Conservation (phyloP, 148 eudicot species). For the Agrostemma githago region DNA sequence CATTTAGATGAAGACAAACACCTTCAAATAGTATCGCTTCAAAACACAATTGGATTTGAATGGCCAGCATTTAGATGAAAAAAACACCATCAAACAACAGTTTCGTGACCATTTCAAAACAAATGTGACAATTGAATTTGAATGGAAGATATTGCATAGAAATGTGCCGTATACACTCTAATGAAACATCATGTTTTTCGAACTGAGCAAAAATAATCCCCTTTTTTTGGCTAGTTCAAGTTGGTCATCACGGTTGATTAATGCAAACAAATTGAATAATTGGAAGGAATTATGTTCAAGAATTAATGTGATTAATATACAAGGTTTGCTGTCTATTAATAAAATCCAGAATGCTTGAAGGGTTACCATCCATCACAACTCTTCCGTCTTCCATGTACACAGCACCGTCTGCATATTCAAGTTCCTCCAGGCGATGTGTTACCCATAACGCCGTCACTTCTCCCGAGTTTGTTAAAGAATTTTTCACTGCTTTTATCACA, state of each 20-base stretch:
- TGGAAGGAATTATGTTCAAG: conserved; percentile 18
- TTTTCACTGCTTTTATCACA: conserved; percentile 78
- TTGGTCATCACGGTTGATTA: background rate
- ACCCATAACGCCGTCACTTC: conserved; percentile 92
- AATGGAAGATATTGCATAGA: too few species aligned
- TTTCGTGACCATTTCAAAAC: too few species aligned
- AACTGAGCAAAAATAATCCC: background rate
- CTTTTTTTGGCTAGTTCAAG: background rate
- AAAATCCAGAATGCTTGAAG: conserved; percentile 46
- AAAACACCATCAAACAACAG: too few species aligned
- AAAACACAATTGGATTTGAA: too few species aligned
- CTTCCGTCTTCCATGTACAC: conserved; percentile 81
- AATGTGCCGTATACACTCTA: too few species aligned
- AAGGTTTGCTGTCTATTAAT: conserved; percentile 50
- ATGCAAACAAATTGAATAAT: background rate
- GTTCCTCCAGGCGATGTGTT: conserved; percentile 91
- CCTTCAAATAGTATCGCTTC: too few species aligned
- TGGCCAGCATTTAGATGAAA: too few species aligned
- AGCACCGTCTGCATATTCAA: conserved; percentile 88
- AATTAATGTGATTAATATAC: conserved; percentile 51
- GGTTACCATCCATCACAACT: conserved; percentile 69
- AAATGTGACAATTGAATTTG: too few species aligned
- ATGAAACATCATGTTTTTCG: background rate
- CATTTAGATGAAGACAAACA: too few species aligned
- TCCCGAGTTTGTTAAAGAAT: conserved; percentile 41